A percentile compares a stretch with the other conserved stretches of the same genome.
These are phyloP conservation scores for Yamadazyma epiphylla DNA, from an alignment of 1,139 yeast genomes.

Conservation along the genomic window DNA sequence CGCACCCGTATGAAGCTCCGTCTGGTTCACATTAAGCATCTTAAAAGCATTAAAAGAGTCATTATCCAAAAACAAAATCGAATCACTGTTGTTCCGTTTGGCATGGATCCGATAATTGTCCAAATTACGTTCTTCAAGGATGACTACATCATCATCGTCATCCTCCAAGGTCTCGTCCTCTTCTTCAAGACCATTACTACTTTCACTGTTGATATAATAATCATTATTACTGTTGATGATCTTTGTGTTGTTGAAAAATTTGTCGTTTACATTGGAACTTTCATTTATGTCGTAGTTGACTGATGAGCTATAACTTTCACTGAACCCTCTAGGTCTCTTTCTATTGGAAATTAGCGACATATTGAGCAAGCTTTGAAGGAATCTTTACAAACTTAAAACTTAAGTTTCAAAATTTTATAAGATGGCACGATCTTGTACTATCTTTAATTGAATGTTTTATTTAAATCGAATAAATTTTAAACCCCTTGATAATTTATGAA, in stretches of 20 bases:
- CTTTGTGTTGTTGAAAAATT: not conserved
- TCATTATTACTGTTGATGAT: not conserved
- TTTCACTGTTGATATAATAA: not conserved
- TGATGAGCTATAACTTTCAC: slow-evolving; percentile 19
- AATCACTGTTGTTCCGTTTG: slow-evolving; percentile 36
- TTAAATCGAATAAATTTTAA: too few relatives aligned
- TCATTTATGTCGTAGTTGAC: not conserved
- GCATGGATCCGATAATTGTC: slow-evolving; percentile 18
- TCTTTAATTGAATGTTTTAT: too few relatives aligned
- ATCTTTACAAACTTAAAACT: too few relatives aligned
- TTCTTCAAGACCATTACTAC: slow-evolving; percentile 3
- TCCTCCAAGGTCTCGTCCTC: slow-evolving; percentile 14
- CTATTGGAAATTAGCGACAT: slow-evolving; percentile 38
- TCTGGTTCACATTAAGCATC: slow-evolving; percentile 35
- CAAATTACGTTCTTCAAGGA: slow-evolving; percentile 31
- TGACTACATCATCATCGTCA: slow-evolving; percentile 32
- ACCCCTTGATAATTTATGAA: too few relatives aligned
- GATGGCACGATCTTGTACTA: too few relatives aligned
- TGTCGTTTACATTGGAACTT: slow-evolving; percentile 13
- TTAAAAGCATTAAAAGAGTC: slow-evolving; percentile 45
- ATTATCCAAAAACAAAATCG: slow-evolving; percentile 31
- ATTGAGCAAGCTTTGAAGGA: too few relatives aligned
- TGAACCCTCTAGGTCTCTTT: slow-evolving; percentile 47
- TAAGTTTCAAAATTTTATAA: too few relatives aligned
- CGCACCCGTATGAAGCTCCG: too few relatives aligned